phyloP scores from a whole-genome alignment of 192 early-diverging fungal genomes.

The Gorgonomyces haynaldii region DNA sequence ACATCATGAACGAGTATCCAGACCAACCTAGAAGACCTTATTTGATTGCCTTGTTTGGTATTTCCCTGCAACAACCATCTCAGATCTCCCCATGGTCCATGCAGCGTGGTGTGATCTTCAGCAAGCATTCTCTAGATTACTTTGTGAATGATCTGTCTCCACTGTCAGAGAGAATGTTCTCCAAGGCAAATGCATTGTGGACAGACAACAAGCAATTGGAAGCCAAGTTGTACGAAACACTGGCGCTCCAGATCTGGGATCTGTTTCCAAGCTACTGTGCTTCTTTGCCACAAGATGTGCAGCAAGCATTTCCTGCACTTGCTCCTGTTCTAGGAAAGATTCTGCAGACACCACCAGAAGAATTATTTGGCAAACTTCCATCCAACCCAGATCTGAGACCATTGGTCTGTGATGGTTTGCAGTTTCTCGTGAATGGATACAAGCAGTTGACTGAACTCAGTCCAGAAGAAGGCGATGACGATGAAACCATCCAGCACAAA shows the following conservation, averaged over 20 bases:
- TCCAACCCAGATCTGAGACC: conserved; percentile 65
- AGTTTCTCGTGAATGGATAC: conserved; percentile 29
- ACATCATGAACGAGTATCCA: conserved; percentile 57
- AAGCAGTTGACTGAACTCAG: neutral
- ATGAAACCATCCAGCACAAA: conserved; percentile 8
- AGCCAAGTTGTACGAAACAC: conserved; percentile 83
- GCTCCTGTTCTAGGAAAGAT: conserved; percentile 66
- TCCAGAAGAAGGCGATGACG: conserved; percentile 10
- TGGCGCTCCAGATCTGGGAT: conserved; percentile 80
- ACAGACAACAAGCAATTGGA: conserved; percentile 30
- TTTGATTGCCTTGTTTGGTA: conserved; percentile 72
- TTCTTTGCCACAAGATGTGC: conserved; percentile 66
- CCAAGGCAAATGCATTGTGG: conserved; percentile 46
- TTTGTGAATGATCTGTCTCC: conserved; percentile 65
- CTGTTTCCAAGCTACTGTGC: conserved; percentile 72
- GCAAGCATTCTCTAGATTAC: conserved; percentile 46
- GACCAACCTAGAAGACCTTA: conserved; percentile 67
- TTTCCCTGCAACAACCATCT: conserved; percentile 53
- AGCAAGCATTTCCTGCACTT: conserved; percentile 23
- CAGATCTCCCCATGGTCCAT: neutral
- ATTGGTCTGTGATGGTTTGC: conserved; percentile 61
- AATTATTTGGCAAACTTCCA: conserved; percentile 21
- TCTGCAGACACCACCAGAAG: conserved; percentile 30
- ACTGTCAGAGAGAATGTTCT: conserved; percentile 58
- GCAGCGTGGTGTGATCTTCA: conserved; percentile 12